Evolutionary conservation across 2,329 filamentous ascomycete genomes (phyloP).

Genomic region (Calonectria leucothoes): DNA sequence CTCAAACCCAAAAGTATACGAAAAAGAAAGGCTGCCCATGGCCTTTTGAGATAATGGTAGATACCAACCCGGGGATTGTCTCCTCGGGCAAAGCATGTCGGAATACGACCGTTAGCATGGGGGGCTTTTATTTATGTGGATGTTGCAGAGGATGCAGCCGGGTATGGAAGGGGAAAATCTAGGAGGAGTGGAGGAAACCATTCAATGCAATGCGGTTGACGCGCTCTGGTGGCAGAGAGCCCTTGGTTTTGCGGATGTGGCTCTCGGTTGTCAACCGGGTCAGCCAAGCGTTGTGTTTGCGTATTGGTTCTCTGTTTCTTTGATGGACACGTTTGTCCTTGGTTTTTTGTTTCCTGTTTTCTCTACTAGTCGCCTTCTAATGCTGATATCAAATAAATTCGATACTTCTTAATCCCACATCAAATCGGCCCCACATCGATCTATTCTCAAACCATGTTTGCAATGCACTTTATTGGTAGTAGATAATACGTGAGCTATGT

Average conservation of each 20-base stretch:
- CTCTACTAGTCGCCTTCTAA: conserved; percentile 70
- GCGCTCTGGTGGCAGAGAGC: conserved; percentile 29
- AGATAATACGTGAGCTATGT: not conserved
- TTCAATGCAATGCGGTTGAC: conserved; percentile 35
- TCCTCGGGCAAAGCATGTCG: conserved; percentile 26
- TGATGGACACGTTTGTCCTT: conserved; percentile 42
- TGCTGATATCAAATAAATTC: conserved; percentile 69
- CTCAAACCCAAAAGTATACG: conserved; percentile 13
- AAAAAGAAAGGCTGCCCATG: conserved; percentile 38
- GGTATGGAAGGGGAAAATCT: conserved; percentile 34
- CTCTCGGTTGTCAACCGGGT: conserved; percentile 7
- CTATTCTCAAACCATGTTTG: not conserved
- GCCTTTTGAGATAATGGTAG: conserved; percentile 46
- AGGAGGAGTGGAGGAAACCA: conserved; percentile 33
- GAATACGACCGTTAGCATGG: conserved; percentile 29
- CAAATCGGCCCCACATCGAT: not conserved
- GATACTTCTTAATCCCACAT: conserved; percentile 43
- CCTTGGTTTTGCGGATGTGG: conserved; percentile 16
- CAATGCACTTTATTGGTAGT: not conserved
- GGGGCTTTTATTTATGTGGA: conserved; percentile 36
- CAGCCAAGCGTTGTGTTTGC: conserved; percentile 23
- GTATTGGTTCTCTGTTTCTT: conserved; percentile 44
- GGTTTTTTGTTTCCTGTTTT: conserved; percentile 58
- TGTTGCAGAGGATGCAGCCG: conserved; percentile 35
- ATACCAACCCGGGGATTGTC: conserved; percentile 22